Evolutionary conservation across 1,139 yeast species (phyloP), one percentile per base, ranked within the genome.

Genomic region (Scheffersomyces stambukii): DNA sequence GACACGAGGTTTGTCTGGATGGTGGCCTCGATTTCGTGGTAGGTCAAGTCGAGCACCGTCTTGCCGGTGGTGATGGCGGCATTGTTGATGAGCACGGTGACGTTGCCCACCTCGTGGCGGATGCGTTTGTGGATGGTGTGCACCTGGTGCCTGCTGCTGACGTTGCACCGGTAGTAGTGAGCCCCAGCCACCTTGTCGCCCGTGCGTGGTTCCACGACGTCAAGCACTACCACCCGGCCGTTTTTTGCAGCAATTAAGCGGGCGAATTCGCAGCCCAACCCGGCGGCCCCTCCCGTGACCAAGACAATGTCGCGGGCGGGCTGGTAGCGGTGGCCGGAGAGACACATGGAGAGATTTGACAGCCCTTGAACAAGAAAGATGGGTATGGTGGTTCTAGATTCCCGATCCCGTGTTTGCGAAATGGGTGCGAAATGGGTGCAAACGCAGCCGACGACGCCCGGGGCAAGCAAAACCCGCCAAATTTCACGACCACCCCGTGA

Each of bases 241-340:
- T 55, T 54, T 6, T 64, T 60, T 8, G 45, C 47, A 4, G 55
- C 53, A 31, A 85, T 67, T 21, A 50, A 48, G 11, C 42, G 38
- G 0, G 70, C 83, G n/a, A 88, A 41, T 34, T 76, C 82, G 25
- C 56, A 57, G 0, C 96, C 96, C 14, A 89, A 60, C 0, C 96
- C 96, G 0, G 75, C 59, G 3, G 73, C 50, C 0, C 96, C 96
- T 1, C 96, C 96, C 0, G 96, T 88, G 15, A 89, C 61, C n/a
- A 86, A 53, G 0, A 79, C 81, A 8, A 81, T 58, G 43, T 83
- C 86, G 14, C 58, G 53, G 29, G 41, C 43, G 0, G 74, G 64
- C 22, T 76, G n/a, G n/a, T n/a, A n/a, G n/a, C n/a, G n/a, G n/a
- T n/a, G n/a, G n/a, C n/a, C n/a, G n/a, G n/a, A n/a, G n/a, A n/a